Evolutionary conservation across 257 asterid species (phyloP).

Genomic region (Ligustrum vulgare): DNA sequence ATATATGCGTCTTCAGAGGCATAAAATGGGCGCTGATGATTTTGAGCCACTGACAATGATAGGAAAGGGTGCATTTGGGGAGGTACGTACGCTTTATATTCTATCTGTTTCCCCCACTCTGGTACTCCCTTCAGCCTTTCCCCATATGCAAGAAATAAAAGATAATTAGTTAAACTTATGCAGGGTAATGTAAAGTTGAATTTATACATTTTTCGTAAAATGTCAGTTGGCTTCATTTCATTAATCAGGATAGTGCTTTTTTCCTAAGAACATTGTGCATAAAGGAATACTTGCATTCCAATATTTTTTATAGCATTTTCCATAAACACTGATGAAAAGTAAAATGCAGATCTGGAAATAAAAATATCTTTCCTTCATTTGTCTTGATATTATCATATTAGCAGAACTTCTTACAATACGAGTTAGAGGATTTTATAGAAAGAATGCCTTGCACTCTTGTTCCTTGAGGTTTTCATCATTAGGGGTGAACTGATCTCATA

Average conservation of each 20-base stretch:
- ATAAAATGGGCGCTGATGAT: constrained; percentile 97
- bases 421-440: not conserved
- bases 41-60: constrained; percentile 97
- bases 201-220: not conserved
- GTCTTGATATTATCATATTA: not conserved
- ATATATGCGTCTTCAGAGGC: constrained; percentile 97
- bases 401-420: not conserved
- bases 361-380: not conserved
- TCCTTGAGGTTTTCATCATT: not conserved
- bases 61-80: constrained; percentile 97
- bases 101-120: not conserved
- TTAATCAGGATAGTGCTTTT: not conserved
- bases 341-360: not conserved
- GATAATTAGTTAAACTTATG: not conserved
- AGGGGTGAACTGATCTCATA: not conserved
- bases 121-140: not conserved
- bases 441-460: not conserved
- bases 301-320: not conserved
- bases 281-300: not conserved
- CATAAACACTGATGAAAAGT: not conserved
- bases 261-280: not conserved
- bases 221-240: not conserved
- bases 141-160: not conserved
- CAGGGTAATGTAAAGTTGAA: not conserved
- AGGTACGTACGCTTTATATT: constrained; percentile 45